Base-by-base conservation (phyloP, 148 eudicot genomes). In the Nyssa sinensis region DNA sequence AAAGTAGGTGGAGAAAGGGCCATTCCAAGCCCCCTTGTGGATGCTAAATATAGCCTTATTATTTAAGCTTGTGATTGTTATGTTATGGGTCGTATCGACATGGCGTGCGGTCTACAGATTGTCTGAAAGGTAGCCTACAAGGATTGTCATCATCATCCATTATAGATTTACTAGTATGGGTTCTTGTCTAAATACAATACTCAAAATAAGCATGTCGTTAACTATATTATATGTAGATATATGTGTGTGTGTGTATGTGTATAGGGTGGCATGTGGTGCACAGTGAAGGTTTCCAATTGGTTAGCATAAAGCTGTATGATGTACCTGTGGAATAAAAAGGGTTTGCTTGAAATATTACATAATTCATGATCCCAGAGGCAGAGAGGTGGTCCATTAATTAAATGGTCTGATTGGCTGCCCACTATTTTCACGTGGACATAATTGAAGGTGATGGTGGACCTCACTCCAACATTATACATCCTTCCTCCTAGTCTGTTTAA, bases 401-500 rank as follows among this genome's bases (percentile, higher is more conserved):
- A 28, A 24, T 7, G 31, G 33, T 16, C 14, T 61, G 64, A 3
- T 61, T 61, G 31, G 0, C 0, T 27, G 33, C 31, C 19, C 29
- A 61, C 64, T 16, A 61, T 61, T 61, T 61, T 61, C 64, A 61
- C 14, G 64, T 61, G 64, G 64, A 9, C 64, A 61, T 61, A 27
- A 61, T 61, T 61, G 31, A 7, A 24, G 64, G 8, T 27, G 31
- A 27, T 61, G 33, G 17, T 61, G 33, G 17, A 61, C 16, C 63
- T 60, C 27, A 23, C 30, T 19, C 63, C 51, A 44, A 44, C 17
- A 44, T 44, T 44, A 44, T 44, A 14, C 51, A n/a, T n/a, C n/a
- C n/a, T n/a, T n/a, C n/a, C n/a, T n/a, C n/a, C n/a, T n/a, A n/a
- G n/a, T n/a, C n/a, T n/a, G n/a, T n/a, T n/a, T n/a, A n/a, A n/a